Conservation (phyloP, 176 grass and related monocot genomes). For the Carex cristatella region DNA sequence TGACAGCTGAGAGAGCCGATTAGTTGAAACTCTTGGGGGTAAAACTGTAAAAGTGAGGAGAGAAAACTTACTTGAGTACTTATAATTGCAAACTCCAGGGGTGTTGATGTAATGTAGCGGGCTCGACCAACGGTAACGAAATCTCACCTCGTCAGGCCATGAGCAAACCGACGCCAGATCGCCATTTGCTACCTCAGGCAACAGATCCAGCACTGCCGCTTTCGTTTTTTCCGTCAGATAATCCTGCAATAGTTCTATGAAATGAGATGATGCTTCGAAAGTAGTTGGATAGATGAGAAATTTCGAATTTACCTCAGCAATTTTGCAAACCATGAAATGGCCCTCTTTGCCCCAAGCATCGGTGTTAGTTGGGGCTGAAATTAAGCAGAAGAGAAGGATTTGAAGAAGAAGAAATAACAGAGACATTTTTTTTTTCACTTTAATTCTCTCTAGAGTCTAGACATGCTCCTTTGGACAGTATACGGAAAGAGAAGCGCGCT, state of each 20-base stretch:
- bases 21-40: background rate
- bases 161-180: constrained; percentile 77
- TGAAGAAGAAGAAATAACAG: constrained; percentile 20
- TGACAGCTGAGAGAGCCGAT: background rate
- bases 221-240: constrained; percentile 62
- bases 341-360: constrained; percentile 88
- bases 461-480: too few relatives aligned
- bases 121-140: constrained; percentile 68
- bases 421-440: background rate
- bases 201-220: constrained; percentile 54
- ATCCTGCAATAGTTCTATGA: constrained; percentile 20
- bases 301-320: constrained; percentile 54
- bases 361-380: constrained; percentile 10
- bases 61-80: constrained; percentile 39
- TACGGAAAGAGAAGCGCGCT: background rate
- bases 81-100: constrained; percentile 65
- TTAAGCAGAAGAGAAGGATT: constrained; percentile 25
- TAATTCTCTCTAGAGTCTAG: background rate
- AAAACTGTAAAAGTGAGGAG: background rate
- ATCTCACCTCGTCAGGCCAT: constrained; percentile 61
- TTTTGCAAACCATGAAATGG: constrained; percentile 90
- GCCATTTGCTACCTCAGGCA: constrained; percentile 54
- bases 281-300: too few relatives aligned
- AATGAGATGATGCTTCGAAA: too few relatives aligned
- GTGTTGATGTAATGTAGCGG: constrained; percentile 88